Percentiles rank a stretch among this genome's conserved stretches.
These are phyloP conservation scores for Lodderomyces pseudojiufengensis DNA, from an alignment of 1,139 yeast species.

Conservation along the genomic window DNA sequence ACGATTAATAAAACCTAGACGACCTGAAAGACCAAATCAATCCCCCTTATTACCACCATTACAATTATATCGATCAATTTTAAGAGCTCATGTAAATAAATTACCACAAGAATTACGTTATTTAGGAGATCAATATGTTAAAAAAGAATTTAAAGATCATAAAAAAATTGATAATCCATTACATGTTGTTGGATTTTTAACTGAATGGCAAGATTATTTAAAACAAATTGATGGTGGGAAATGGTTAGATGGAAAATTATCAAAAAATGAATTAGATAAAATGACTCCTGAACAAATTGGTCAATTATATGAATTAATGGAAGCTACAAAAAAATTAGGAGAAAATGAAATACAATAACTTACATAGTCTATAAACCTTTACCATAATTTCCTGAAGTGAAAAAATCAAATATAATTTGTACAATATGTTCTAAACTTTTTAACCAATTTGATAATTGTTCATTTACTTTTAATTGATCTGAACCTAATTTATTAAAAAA, in stretches of 20 bases:
- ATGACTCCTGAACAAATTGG: constrained; percentile 90
- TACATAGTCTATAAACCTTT: constrained; percentile 85
- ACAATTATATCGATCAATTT: constrained; percentile 65
- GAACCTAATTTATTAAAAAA: constrained; percentile 77
- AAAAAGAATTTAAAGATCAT: constrained; percentile 87
- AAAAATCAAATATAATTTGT: constrained; percentile 67
- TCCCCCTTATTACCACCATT: constrained; percentile 80
- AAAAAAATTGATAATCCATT: constrained; percentile 78
- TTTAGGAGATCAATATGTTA: constrained; percentile 87
- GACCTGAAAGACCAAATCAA: constrained; percentile 46
- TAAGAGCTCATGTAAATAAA: constrained; percentile 68
- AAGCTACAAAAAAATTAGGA: constrained; percentile 48
- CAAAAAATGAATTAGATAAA: constrained; percentile 63
- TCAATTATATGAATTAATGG: constrained; percentile 56
- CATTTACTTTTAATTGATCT: constrained; percentile 61
- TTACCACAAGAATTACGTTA: constrained; percentile 68
- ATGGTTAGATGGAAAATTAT: constrained; percentile 72
- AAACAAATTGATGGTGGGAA: constrained; percentile 66
- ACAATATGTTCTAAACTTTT: constrained; percentile 74
- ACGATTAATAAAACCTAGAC: constrained; percentile 51
- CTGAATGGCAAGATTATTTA: constrained; percentile 93
- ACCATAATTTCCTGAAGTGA: constrained; percentile 78
- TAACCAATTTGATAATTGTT: constrained; percentile 71
- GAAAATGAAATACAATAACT: constrained; percentile 7
- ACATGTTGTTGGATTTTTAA: constrained; percentile 87